Percentiles rank a stretch among this genome's conserved stretches.
These are phyloP conservation scores for Dendrobium catenatum DNA, from an alignment of 106 monocot species.

Conservation along the genomic window DNA sequence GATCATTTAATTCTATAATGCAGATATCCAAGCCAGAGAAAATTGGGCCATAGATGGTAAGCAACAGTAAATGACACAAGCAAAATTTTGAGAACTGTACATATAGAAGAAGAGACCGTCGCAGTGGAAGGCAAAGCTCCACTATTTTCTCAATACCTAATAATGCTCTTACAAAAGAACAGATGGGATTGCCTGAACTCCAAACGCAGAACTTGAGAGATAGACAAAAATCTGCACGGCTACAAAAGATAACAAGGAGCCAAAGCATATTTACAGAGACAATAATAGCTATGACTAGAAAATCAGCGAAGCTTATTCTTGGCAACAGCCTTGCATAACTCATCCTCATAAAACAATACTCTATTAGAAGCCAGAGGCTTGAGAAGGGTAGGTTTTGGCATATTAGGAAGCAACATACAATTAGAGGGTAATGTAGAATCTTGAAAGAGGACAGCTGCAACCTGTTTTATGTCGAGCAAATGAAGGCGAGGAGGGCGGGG, in stretches of 20 bases:
- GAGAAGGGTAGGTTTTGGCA: conserved; percentile 35
- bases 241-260: background rate
- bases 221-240: background rate
- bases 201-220: background rate
- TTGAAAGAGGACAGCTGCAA: conserved; percentile 76
- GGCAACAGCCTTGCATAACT: conserved; percentile 89
- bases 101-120: background rate
- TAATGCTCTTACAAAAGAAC: background rate
- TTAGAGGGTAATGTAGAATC: conserved; percentile 34
- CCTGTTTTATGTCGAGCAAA: conserved; percentile 53
- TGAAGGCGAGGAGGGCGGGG: conserved; percentile 36
- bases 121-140: background rate
- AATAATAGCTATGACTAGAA: too few relatives aligned
- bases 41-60: background rate
- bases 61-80: background rate
- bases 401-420: conserved; percentile 29
- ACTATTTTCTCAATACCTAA: too few relatives aligned
- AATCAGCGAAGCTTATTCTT: conserved; percentile 74
- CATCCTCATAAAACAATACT: conserved; percentile 77
- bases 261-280: conserved; percentile 6
- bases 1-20: too few relatives aligned
- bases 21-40: background rate
- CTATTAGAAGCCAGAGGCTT: conserved; percentile 57
- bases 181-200: background rate
- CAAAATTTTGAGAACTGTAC: background rate